Base-by-base conservation (phyloP, 140 eudicot species). In the Senecio squalidus region DNA sequence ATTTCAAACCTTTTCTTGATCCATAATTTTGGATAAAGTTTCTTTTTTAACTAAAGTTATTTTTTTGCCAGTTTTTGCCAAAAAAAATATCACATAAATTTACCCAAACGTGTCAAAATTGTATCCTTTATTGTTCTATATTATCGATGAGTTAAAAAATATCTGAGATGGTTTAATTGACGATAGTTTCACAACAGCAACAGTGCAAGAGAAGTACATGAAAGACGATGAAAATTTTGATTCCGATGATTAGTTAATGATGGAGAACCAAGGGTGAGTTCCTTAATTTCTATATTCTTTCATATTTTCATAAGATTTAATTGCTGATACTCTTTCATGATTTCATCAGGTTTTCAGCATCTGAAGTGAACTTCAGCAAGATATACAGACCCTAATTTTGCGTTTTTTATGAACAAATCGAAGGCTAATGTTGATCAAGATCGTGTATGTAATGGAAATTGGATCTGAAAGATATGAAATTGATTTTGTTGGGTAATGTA, bases 181-280 rank as follows among this genome's bases (percentile, higher is more conserved):
- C 97, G 10, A 3, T 76, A 47, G 40, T 54, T 61, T 54, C 72
- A 91, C 98, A 83, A 85, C 84, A 60, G 96, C 96, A 34, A 94
- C 94, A 40, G 95, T 91, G 74, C 98, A 91, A 64, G 98, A 91
- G 76, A 91, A 91, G 76, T 86, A 91, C 79, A 75, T 81, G 86
- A 83, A 86, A 60, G 96, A 86, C 16, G 98, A 86, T 49, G 94
- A 76, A 9, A 44, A 54, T 9, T 71, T 71, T 58, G 93, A 72
- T 36, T 26, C 75, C 1, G 76, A 72, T 54, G 78, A 81, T 27
- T 64, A 61, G 52, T 31, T 6, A 5, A 21, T 52, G 28, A 73
- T 21, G 15, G 26, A 24, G 25, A 8, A 26, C 15, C 24, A 60
- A 24, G 10, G 60, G 71, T 71, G 51, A 71, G 77, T 71, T 53